phyloP scores from a whole-genome alignment of 2,329 filamentous ascomycete species.

The Colletotrichum karsti region DNA sequence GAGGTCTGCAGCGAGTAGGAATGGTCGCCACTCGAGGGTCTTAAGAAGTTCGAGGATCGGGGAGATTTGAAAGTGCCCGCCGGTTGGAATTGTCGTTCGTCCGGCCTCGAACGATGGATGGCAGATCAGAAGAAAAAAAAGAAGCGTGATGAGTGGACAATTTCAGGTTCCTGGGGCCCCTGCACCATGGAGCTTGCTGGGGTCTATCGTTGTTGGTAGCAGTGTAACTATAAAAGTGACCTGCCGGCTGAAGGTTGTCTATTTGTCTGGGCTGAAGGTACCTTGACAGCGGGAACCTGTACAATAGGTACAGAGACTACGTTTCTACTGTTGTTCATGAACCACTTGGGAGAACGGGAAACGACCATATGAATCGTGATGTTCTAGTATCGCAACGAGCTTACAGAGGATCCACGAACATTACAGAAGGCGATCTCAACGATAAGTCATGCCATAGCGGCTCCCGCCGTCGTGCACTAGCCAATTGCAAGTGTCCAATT shows the following conservation, averaged over 20 bases:
- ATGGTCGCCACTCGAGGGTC: not conserved
- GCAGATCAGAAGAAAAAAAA: constrained; percentile 18
- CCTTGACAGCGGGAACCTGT: not conserved
- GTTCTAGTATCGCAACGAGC: not conserved
- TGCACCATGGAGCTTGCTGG: not conserved
- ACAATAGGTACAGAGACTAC: not conserved
- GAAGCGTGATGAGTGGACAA: constrained; percentile 17
- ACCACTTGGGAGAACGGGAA: not conserved
- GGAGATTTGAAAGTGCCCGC: constrained; percentile 1
- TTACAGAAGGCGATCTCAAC: constrained; percentile 28
- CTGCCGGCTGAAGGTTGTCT: not conserved
- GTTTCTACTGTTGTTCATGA: not conserved
- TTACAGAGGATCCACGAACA: constrained; percentile 14
- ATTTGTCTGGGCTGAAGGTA: too few species aligned
- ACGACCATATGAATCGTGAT: not conserved
- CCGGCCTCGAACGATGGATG: constrained; percentile 18
- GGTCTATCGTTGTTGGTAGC: not conserved
- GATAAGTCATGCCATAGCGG: constrained; percentile 26
- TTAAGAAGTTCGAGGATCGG: constrained; percentile 3
- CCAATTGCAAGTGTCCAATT: constrained; percentile 16
- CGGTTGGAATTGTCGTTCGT: constrained; percentile 21
- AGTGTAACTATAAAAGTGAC: not conserved
- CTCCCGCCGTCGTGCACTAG: constrained; percentile 9
- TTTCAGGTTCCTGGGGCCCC: constrained; percentile 12
- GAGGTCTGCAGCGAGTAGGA: not conserved